Percentiles rank a stretch among this genome's conserved stretches.
phyloP scores from a whole-genome alignment of 768 basidiomycete species.

The Obba rivulosa region DNA sequence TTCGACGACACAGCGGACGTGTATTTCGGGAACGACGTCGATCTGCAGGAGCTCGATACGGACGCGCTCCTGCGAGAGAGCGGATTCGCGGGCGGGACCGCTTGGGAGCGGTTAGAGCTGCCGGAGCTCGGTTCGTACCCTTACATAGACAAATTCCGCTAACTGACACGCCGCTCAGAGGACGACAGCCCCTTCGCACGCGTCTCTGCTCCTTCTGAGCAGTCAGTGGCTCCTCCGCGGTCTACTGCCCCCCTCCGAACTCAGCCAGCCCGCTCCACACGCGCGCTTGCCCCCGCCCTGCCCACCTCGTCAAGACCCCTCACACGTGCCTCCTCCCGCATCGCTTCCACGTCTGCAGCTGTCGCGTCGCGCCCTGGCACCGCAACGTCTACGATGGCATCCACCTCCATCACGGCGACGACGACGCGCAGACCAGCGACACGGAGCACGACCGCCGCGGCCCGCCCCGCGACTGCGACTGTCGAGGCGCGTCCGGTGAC shows the following conservation, averaged over 20 bases:
- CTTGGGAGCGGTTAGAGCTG: slow-evolving; percentile 1
- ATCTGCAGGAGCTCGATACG: slow-evolving; percentile 10
- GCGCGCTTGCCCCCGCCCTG: not conserved
- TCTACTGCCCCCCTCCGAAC: too few relatives aligned
- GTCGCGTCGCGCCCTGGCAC: not conserved
- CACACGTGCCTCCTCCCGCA: not conserved
- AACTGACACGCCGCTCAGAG: not conserved
- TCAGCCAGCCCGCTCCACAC: not conserved
- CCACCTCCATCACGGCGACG: not conserved
- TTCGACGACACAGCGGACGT: slow-evolving; percentile 28
- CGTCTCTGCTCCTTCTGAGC: not conserved
- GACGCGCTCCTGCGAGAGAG: slow-evolving; percentile 4
- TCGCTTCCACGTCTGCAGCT: not conserved
- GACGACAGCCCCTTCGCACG: slow-evolving; percentile 9
- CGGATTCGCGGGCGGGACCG: slow-evolving; percentile 5
- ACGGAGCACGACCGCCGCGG: not conserved
- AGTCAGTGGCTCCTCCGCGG: too few relatives aligned
- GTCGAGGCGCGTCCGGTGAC: not conserved
- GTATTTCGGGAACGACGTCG: slow-evolving; percentile 17
- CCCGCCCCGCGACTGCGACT: not conserved
- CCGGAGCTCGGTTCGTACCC: slow-evolving; percentile 9
- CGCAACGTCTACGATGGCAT: not conserved
- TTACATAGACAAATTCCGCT: not conserved
- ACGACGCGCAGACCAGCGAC: not conserved
- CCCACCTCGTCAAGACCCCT: not conserved